Evolutionary conservation across 2,329 filamentous ascomycete genomes (phyloP).

Genomic region (Aspergillus sp.): DNA sequence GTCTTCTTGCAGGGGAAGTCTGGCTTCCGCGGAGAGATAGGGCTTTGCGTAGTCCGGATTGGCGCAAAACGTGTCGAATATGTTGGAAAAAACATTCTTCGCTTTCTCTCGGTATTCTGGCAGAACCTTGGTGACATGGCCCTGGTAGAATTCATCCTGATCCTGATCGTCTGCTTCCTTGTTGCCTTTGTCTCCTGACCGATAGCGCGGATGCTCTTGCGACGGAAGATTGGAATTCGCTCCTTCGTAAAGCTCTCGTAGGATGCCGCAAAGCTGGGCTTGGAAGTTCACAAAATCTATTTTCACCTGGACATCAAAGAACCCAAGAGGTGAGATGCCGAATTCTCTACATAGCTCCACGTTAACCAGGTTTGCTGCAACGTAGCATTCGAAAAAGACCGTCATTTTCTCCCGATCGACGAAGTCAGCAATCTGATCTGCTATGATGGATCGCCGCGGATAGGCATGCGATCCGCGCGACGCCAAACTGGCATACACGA

Average conservation of each 20-base stretch:
- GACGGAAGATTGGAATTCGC: no score
- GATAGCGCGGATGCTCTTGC: no score
- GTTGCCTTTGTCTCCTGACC: no score
- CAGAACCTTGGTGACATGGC: no score
- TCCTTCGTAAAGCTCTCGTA: no score
- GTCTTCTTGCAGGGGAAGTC: no score
- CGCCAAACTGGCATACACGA: neutral
- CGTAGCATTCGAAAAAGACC: neutral
- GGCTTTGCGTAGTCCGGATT: neutral
- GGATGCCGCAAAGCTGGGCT: no score
- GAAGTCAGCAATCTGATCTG: neutral
- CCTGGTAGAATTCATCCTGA: no score
- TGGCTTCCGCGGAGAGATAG: neutral
- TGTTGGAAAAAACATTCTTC: no score
- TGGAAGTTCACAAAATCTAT: neutral
- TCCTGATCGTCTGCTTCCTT: no score
- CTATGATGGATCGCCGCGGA: neutral
- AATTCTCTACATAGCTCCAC: neutral
- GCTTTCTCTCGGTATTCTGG: no score
- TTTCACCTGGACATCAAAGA: neutral
- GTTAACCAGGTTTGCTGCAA: neutral
- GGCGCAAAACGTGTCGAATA: no score
- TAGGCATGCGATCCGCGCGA: neutral
- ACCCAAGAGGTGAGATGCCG: neutral
- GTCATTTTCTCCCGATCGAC: neutral